Evolutionary conservation across 2,329 filamentous ascomycete species (phyloP).

Genomic region (Paecilomyces fulvus): DNA sequence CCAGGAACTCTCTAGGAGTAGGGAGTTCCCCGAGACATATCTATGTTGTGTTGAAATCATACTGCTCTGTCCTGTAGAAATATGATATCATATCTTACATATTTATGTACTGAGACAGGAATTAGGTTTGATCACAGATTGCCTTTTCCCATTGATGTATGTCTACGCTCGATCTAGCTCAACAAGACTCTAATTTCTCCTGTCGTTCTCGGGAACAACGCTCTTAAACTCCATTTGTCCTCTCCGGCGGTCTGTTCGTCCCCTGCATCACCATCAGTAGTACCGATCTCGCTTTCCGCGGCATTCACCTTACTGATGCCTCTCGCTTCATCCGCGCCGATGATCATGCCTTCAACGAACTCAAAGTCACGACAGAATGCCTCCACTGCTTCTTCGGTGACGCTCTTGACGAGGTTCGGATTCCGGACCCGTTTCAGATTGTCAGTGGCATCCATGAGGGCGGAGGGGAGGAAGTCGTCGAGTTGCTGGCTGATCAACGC

Average conservation of each 20-base stretch:
- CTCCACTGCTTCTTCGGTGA: slow-evolving; percentile 76
- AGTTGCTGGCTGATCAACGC: slow-evolving; percentile 62
- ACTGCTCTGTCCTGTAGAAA: too few species aligned
- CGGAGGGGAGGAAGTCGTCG: slow-evolving; percentile 86
- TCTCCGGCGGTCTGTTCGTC: slow-evolving; percentile 30
- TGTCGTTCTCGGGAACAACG: slow-evolving; percentile 55
- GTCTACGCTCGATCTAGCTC: slow-evolving; percentile 32
- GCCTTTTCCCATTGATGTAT: too few species aligned
- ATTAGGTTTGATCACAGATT: too few species aligned
- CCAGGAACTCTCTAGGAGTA: too few species aligned
- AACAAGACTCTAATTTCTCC: slow-evolving; percentile 57
- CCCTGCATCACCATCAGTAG: slow-evolving; percentile 13
- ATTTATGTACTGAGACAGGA: not conserved
- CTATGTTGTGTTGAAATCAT: too few species aligned
- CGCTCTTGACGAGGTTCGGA: slow-evolving; percentile 59
- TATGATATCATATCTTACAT: too few species aligned
- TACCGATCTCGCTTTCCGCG: slow-evolving; percentile 18
- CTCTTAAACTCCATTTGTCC: slow-evolving; percentile 36
- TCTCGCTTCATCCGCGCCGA: slow-evolving; percentile 48
- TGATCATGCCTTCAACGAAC: slow-evolving; percentile 53
- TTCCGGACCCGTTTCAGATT: slow-evolving; percentile 68
- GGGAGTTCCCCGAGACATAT: too few species aligned
- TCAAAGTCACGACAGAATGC: slow-evolving; percentile 82
- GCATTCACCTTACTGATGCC: slow-evolving; percentile 22
- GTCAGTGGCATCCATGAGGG: slow-evolving; percentile 83